These are phyloP conservation scores for Alternaria ethzedia DNA, from an alignment of 2,329 filamentous ascomycete genomes.

Conservation along the genomic window DNA sequence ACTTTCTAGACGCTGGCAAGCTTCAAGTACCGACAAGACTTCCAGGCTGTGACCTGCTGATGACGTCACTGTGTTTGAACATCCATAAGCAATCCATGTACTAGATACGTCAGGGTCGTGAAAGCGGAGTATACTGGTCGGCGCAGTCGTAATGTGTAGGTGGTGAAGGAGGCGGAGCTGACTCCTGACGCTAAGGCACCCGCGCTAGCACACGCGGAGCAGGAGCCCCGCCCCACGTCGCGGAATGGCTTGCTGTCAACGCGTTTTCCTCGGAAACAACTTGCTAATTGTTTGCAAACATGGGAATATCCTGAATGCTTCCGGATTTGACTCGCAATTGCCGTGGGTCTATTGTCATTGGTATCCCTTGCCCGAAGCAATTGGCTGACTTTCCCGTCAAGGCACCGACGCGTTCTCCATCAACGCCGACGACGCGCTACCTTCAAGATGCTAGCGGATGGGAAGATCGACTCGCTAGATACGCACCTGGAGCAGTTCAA, in stretches of 20 bases:
- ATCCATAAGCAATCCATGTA: no score
- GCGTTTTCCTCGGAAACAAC: neutral
- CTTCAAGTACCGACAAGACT: no score
- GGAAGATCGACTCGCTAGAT: conserved; percentile 33
- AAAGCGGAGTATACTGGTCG: no score
- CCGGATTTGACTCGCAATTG: neutral
- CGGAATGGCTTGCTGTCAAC: neutral
- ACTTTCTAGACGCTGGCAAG: no score
- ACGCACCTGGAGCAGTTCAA: conserved; percentile 39
- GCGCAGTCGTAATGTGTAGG: no score
- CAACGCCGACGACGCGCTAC: conserved; percentile 1
- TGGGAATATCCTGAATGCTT: neutral
- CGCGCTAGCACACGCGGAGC: neutral
- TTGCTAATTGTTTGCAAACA: neutral
- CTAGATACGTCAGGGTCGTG: no score
- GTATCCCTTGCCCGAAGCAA: neutral
- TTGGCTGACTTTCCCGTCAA: neutral
- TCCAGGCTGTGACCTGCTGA: no score
- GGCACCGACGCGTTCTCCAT: neutral
- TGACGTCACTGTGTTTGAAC: no score
- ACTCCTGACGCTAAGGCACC: neutral
- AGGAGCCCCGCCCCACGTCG: neutral
- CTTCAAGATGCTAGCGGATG: conserved; percentile 30
- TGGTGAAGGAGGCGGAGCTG: neutral
- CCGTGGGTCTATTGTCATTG: neutral